Evolutionary conservation across 768 basidiomycete genomes (phyloP), one percentile per base, ranked within the genome.

Genomic region (Podaxis mareebaensis): DNA sequence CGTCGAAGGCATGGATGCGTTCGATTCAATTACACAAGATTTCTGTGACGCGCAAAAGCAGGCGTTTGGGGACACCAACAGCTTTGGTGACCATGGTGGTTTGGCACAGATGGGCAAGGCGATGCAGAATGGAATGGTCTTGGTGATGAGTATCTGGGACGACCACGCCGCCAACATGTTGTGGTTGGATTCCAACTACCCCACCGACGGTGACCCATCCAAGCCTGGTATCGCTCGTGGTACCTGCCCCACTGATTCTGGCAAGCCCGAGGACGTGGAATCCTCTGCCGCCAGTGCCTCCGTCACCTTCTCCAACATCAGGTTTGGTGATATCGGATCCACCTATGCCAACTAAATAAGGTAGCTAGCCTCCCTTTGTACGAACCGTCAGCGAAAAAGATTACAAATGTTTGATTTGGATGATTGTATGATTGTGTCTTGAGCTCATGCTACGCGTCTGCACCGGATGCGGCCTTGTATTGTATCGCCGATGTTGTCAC

Each of bases 241-340:
- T 40, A 72, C 76, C 33, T 79, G 79, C 71, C 56, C 78, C 12
- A 77, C 78, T 53, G 69, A 68, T 28, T 79, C 79, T 5, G 79
- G 78, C 17, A 60, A 69, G 67, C 8, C 77, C 76, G 48, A 65
- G 20, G 70, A 75, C 39, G 77, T 80, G 70, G 78, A 79, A 70
- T 59, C 71, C 28, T 57, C 70, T 40, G 46, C 39, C 58, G 60
- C 76, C 38, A 67, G 66, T 39, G 53, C 67, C 28, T 62, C 67
- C 13, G 68, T 70, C 65, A 69, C 62, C 60, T 71, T 65, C 74
- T 79, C 78, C 33, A 79, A 79, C 73, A 80, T 79, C 73, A 77
- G 72, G 73, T 76, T 76, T 64, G 79, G 78, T 42, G 66, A 67
- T 48, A 67, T 68, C 52, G 66, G 62, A 15, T 61, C 64, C 7